Evolutionary conservation across 2,329 filamentous ascomycete species (phyloP).

Genomic region (Beauveria caledonica): DNA sequence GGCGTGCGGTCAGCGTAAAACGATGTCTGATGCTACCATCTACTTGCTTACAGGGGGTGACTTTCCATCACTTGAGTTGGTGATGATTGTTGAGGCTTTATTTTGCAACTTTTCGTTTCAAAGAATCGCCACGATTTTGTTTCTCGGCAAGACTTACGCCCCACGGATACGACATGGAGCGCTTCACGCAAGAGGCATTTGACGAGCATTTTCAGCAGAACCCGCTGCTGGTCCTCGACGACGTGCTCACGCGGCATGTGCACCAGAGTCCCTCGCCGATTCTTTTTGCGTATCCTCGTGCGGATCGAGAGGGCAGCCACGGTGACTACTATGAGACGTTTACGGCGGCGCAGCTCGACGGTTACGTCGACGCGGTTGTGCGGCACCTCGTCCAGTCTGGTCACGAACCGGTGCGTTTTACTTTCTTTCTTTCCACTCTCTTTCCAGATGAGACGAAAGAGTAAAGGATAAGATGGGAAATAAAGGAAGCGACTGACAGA

Average conservation of each 20-base stretch:
- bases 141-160: no score
- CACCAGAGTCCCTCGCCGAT: not conserved
- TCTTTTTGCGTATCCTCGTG: conserved; percentile 4
- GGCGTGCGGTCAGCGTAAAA: no score
- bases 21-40: no score
- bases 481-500: no score
- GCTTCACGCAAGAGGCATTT: not conserved
- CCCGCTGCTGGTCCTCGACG: conserved; percentile 1
- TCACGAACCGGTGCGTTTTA: not conserved
- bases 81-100: no score
- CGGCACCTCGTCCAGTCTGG: not conserved
- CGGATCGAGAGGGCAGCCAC: not conserved
- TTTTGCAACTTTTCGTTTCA: no score
- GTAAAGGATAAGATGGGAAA: no score
- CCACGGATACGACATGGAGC: not conserved
- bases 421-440: not conserved
- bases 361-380: not conserved
- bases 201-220: not conserved
- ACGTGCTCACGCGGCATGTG: not conserved
- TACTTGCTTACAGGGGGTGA: no score
- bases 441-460: no score
- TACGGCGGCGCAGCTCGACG: conserved; percentile 4
- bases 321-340: not conserved
- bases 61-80: no score
- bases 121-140: no score